A percentile compares a stretch with the other conserved stretches of the same genome.
phyloP scores from a whole-genome alignment of 495 filamentous ascomycete genomes.

The Aspergillus wentii region DNA sequence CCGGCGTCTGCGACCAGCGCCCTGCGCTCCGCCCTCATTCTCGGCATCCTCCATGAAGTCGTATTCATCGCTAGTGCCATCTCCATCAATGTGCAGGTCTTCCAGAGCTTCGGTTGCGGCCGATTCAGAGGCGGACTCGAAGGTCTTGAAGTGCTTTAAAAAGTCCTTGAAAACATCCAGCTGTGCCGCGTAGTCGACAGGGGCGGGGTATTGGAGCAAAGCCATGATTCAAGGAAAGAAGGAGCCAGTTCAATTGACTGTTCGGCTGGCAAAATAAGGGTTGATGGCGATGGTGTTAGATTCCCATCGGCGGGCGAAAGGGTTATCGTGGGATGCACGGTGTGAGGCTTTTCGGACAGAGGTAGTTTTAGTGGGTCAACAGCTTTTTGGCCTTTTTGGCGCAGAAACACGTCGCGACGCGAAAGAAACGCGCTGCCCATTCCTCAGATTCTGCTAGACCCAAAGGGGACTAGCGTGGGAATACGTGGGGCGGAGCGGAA shows the following conservation, averaged over 20 bases:
- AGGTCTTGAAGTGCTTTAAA: slow-evolving; percentile 79
- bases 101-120: slow-evolving; percentile 70
- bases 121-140: slow-evolving; percentile 62
- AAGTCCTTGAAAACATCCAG: slow-evolving; percentile 87
- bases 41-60: slow-evolving; percentile 90
- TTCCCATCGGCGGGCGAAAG: slow-evolving; percentile 6
- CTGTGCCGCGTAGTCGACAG: slow-evolving; percentile 83
- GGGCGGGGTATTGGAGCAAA: slow-evolving; percentile 65
- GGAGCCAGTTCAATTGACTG: slow-evolving; percentile 13
- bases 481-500: slow-evolving; percentile 25
- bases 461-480: not conserved
- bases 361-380: no score
- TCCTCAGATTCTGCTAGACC: slow-evolving; percentile 8
- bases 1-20: slow-evolving; percentile 30
- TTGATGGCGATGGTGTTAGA: slow-evolving; percentile 12
- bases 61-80: slow-evolving; percentile 87
- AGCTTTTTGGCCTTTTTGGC: slow-evolving; percentile 9
- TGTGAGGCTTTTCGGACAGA: no score
- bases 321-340: no score
- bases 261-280: slow-evolving; percentile 11
- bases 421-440: slow-evolving; percentile 20
- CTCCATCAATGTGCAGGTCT: slow-evolving; percentile 80
- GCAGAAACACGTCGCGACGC: slow-evolving; percentile 24
- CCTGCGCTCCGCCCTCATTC: slow-evolving; percentile 41
- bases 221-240: slow-evolving; percentile 55